A percentile compares a stretch with the other conserved stretches of the same genome.
phyloP scores from a whole-genome alignment of 805 yeast genomes.

The Priceomyces haplophilus region DNA sequence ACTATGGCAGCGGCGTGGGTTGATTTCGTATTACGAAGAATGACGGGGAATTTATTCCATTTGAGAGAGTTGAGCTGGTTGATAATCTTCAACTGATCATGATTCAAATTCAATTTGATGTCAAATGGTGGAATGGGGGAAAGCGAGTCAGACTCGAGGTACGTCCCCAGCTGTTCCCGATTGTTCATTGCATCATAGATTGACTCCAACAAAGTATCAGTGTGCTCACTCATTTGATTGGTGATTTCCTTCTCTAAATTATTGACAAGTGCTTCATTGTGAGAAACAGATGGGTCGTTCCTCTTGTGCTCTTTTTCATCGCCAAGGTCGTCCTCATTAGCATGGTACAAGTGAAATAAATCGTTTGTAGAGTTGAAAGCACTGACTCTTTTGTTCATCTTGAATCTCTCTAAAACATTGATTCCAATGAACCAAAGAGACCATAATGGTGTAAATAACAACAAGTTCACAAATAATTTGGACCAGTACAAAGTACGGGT shows the following conservation, averaged over 20 bases:
- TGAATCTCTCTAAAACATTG: conserved; percentile 36
- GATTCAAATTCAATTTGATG: conserved; percentile 35
- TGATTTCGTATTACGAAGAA: conserved; percentile 60
- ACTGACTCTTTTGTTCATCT: conserved; percentile 25
- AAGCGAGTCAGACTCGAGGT: background rate
- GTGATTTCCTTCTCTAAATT: conserved; percentile 15
- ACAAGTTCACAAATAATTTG: conserved; percentile 40
- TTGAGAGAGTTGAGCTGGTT: conserved; percentile 52
- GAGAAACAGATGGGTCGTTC: background rate
- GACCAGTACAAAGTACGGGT: conserved; percentile 40
- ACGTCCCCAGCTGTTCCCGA: background rate
- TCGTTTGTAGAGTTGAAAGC: conserved; percentile 27
- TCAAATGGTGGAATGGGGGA: conserved; percentile 10
- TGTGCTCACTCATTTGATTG: conserved; percentile 51
- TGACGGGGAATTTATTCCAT: conserved; percentile 73
- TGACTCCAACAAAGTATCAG: conserved; percentile 63
- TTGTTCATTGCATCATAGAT: conserved; percentile 55
- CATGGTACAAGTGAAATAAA: conserved; percentile 27
- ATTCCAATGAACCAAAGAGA: conserved; percentile 51
- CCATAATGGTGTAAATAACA: conserved; percentile 63
- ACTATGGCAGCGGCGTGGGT: conserved; percentile 84
- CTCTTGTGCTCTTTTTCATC: background rate
- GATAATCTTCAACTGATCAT: conserved; percentile 51
- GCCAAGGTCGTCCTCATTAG: conserved; percentile 10
- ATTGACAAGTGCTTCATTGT: conserved; percentile 7